Conservation (phyloP, 176 grass and related monocot genomes). For the Oryza brachyantha region DNA sequence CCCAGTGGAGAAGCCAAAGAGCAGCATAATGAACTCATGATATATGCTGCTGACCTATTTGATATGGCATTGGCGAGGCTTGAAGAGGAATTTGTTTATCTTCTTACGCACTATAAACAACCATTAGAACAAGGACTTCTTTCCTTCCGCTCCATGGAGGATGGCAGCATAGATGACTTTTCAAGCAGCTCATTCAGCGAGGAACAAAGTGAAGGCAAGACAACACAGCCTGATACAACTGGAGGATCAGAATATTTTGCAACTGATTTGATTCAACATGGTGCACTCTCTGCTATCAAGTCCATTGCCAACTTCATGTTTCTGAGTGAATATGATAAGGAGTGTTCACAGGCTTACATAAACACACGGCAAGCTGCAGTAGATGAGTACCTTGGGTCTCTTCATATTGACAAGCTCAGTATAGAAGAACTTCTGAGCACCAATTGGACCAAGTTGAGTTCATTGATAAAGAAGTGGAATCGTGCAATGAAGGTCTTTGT, state of each 20-base stretch:
- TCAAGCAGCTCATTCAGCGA: constrained; percentile 81
- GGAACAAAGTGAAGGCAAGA: constrained; percentile 57
- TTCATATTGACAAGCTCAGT: constrained; percentile 57
- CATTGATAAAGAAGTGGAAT: constrained; percentile 73
- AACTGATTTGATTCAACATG: constrained; percentile 68
- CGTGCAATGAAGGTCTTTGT: constrained; percentile 60
- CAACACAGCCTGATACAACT: constrained; percentile 33
- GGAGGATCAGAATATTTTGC: constrained; percentile 48
- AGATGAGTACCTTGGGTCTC: constrained; percentile 61
- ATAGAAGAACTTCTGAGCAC: constrained; percentile 73
- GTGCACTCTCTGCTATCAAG: constrained; percentile 64
- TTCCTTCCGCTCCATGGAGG: constrained; percentile 69
- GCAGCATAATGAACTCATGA: constrained; percentile 46
- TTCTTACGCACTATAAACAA: constrained; percentile 61
- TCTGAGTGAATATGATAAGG: constrained; percentile 66
- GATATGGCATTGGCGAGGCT: constrained; percentile 80
- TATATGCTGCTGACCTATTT: constrained; percentile 54
- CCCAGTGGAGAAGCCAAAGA: constrained; percentile 35
- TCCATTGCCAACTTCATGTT: constrained; percentile 86
- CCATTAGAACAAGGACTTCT: constrained; percentile 54
- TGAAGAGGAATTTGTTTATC: constrained; percentile 82
- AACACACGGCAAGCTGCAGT: constrained; percentile 55
- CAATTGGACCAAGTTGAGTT: constrained; percentile 55
- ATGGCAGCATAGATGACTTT: constrained; percentile 54
- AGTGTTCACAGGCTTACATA: constrained; percentile 78